phyloP scores from a whole-genome alignment of 2,329 filamentous ascomycete species.

The Fonsecaea erecta region DNA sequence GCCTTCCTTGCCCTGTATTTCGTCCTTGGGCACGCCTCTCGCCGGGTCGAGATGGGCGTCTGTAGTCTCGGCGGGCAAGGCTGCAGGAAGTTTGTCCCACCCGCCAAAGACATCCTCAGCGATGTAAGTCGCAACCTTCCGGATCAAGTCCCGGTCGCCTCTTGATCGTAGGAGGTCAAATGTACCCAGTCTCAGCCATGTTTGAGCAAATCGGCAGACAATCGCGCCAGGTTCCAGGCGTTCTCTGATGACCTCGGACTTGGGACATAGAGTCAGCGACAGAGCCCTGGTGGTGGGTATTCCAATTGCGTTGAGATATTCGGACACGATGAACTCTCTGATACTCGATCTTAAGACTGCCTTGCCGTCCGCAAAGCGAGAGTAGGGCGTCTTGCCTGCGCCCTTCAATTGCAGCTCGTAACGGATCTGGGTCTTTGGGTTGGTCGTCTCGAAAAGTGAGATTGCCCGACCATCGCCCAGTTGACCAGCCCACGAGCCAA shows the following conservation, averaged over 20 bases:
- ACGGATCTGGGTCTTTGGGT: slow-evolving; percentile 69
- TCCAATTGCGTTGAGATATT: slow-evolving; percentile 77
- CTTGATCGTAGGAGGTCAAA: slow-evolving; percentile 89
- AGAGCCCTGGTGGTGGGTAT: slow-evolving; percentile 88
- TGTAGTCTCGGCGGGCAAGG: slow-evolving; percentile 49
- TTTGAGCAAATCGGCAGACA: slow-evolving; percentile 86
- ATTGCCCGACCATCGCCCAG: slow-evolving; percentile 94
- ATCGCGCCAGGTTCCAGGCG: slow-evolving; percentile 87
- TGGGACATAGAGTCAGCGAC: slow-evolving; percentile 75
- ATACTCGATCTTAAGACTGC: slow-evolving; percentile 92
- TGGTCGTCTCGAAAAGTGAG: slow-evolving; percentile 87
- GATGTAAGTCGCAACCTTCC: slow-evolving; percentile 77
- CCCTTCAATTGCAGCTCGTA: slow-evolving; percentile 96
- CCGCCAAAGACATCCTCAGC: slow-evolving; percentile 86
- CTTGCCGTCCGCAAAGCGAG: slow-evolving; percentile 92
- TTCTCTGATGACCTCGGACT: slow-evolving; percentile 76
- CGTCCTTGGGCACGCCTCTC: slow-evolving; percentile 60
- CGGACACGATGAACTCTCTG: slow-evolving; percentile 89
- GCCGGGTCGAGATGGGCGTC: slow-evolving; percentile 46
- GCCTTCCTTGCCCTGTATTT: slow-evolving; percentile 69
- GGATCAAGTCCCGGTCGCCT: slow-evolving; percentile 74
- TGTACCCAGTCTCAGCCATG: slow-evolving; percentile 90
- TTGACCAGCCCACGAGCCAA: slow-evolving; percentile 91
- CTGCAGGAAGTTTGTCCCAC: slow-evolving; percentile 79
- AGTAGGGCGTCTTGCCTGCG: slow-evolving; percentile 91